Evolutionary conservation across 495 filamentous ascomycete species (phyloP), one percentile per base, ranked within the genome.

Genomic region (Aspergillus leporis): DNA sequence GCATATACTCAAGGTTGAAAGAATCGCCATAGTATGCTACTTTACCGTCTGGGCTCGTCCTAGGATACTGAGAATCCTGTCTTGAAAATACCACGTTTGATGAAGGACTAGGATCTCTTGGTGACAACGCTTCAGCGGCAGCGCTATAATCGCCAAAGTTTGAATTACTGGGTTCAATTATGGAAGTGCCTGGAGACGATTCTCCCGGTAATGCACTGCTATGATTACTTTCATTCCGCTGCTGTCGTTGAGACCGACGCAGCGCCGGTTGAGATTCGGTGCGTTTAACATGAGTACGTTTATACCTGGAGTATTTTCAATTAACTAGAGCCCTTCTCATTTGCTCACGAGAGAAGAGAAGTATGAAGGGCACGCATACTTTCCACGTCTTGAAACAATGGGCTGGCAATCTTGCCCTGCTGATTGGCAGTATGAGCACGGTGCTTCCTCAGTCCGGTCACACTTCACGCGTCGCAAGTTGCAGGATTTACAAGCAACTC

Each of bases 381-480:
- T 58, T 52, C 56, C 56, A 21, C 56, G 47, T 45, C 45, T 51
- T 16, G 56, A 58, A 8, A 58, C 56, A 45, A 58, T 52, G 2
- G 48, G 56, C 47, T 58, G 19, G 48, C 56, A 58, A 1, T 52
- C 48, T 21, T 58, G 47, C 25, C 56, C 56, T 9, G 47, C 8
- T 1, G 28, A 4, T 14, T 19, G 48, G 32, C 56, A 58, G 32
- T 40, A 28, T n/a, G 56, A 58, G 47, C 56, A 58, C 2, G 47
- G 56, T 13, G 56, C 28, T 12, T 51, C 22, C 10, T 58, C 48
- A 10, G 56, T 58, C 1, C 56, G 56, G 18, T 58, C 56, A 30
- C 56, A 58, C 5, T 49, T 34, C 1, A 52, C 45, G 1, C 56
- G 56, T 22, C 56, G 47, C 21, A 32, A 30, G 30, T 58, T 52